Evolutionary conservation across 2,329 filamentous ascomycete species (phyloP).

Genomic region (Hypoxylon sp.): DNA sequence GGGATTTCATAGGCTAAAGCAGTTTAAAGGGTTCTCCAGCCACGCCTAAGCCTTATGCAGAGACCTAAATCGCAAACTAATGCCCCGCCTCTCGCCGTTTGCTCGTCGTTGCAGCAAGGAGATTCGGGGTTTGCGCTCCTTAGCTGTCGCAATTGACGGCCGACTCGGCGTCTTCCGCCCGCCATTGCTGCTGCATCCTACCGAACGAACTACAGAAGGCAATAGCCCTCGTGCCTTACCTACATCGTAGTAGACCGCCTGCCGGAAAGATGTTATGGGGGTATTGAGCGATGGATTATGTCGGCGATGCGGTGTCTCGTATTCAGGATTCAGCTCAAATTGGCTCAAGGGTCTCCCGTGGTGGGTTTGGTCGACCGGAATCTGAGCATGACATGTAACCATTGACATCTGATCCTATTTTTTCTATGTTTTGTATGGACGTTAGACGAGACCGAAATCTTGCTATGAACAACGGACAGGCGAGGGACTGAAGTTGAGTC

Average conservation of each 20-base stretch:
- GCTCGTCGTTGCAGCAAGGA: conserved; percentile 26
- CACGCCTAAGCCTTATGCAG: conserved; percentile 34
- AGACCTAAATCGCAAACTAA: conserved; percentile 11
- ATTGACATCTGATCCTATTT: conserved; percentile 5
- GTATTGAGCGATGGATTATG: conserved; percentile 1
- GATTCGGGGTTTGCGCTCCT: conserved; percentile 37
- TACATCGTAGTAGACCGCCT: not conserved
- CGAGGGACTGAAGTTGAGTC: not conserved
- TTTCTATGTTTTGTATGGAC: not conserved
- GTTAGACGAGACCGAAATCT: not conserved
- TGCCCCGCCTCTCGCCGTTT: conserved; percentile 41
- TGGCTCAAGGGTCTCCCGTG: not conserved
- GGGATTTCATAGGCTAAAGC: conserved; percentile 17
- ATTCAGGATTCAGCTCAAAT: conserved; percentile 1
- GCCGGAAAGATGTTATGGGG: conserved; percentile 1
- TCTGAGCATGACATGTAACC: not conserved
- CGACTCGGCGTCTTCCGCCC: conserved; percentile 38
- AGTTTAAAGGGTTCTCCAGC: conserved; percentile 19
- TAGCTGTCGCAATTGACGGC: conserved; percentile 4
- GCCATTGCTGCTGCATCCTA: conserved; percentile 4
- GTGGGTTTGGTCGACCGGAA: not conserved
- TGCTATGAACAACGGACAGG: not conserved
- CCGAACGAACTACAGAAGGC: conserved; percentile 3
- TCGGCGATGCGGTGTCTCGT: conserved; percentile 26
- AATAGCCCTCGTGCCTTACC: conserved; percentile 7